Evolutionary conservation across 2,329 filamentous ascomycete species (phyloP), one percentile per base, ranked within the genome.

Genomic region (Apiospora aurea): DNA sequence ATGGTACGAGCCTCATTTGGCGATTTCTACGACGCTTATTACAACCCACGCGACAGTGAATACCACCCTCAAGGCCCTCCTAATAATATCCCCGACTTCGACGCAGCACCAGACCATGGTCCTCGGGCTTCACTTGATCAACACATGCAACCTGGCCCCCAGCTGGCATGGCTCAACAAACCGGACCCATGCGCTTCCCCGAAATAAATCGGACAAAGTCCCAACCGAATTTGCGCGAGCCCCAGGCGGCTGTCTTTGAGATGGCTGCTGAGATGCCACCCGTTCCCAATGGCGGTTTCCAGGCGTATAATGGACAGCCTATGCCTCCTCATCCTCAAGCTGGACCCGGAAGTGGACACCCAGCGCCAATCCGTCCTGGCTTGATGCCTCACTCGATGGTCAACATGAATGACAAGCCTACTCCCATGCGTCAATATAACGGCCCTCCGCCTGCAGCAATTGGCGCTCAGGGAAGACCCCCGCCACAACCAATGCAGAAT

Each of bases 231-330:
- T 82, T 93, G 72, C 86, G 89, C 47, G 87, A 90, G 75, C 87
- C 88, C 4, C 90, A 93, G 76, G 86, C 89, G 2, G 93, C 92
- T 11, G 87, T 93, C 1, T 94, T 94, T 75, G 93, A 94, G 77
- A 92, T 95, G 87, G 90, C 89, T 1, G 87, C 84, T 38, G 91
- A 93, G 75, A 85, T 86, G 26, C 89, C 89, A 29, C 83, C 85
- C 2, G 81, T 91, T 43, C 90, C 91, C 14, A 72, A 75, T 46
- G 77, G 78, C 43, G 79, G 79, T 26, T 81, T 80, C 64, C 76
- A 80, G 71, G 77, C 80, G 14, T 81, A 80, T 70, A 79, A 78
- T 44, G 78, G 77, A 29, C 75, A 72, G 47, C 74, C 72, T n/a
- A 71, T 79, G 13, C 77, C 78, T 43, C 76, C 71, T 34, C 75